Evolutionary conservation across 495 filamentous ascomycete species (phyloP).

Genomic region (Penicillium bovifimosum): DNA sequence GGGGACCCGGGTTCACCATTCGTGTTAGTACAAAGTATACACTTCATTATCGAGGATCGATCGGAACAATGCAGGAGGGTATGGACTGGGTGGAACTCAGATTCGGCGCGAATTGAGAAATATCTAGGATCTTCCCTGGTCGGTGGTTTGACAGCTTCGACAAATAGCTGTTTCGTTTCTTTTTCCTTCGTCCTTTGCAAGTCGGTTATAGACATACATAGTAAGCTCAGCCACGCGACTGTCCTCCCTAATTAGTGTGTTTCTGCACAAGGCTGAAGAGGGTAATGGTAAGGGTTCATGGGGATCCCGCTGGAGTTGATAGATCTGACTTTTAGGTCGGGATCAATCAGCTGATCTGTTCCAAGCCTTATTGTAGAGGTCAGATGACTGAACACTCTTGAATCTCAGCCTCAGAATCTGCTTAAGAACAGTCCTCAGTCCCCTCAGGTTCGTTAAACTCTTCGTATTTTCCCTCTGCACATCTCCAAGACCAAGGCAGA

Average conservation of each 20-base stretch:
- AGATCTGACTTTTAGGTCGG: too few species aligned
- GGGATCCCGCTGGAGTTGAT: background rate
- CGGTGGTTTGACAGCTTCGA: conserved; percentile 7
- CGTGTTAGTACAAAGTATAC: background rate
- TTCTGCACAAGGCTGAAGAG: conserved; percentile 18
- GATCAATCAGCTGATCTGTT: too few species aligned
- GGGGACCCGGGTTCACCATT: too few species aligned
- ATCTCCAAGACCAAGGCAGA: background rate
- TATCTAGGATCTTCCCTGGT: conserved; percentile 16
- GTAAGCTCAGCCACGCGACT: conserved; percentile 13
- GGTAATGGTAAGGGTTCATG: conserved; percentile 5
- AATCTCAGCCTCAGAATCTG: too few species aligned
- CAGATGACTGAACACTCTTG: too few species aligned
- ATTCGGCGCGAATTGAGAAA: conserved; percentile 9
- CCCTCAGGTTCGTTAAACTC: too few species aligned
- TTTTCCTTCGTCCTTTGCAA: conserved; percentile 1
- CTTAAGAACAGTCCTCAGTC: too few species aligned
- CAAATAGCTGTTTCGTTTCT: background rate
- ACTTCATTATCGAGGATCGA: conserved; percentile 4
- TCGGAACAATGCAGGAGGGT: conserved; percentile 13
- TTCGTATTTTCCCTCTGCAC: too few species aligned
- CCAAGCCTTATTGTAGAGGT: too few species aligned
- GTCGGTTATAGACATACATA: too few species aligned
- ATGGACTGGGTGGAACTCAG: conserved; percentile 10
- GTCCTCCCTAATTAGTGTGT: background rate